Evolutionary conservation across 192 early-diverging fungal genomes (phyloP).

Genomic region (Kickxella alabastrina): DNA sequence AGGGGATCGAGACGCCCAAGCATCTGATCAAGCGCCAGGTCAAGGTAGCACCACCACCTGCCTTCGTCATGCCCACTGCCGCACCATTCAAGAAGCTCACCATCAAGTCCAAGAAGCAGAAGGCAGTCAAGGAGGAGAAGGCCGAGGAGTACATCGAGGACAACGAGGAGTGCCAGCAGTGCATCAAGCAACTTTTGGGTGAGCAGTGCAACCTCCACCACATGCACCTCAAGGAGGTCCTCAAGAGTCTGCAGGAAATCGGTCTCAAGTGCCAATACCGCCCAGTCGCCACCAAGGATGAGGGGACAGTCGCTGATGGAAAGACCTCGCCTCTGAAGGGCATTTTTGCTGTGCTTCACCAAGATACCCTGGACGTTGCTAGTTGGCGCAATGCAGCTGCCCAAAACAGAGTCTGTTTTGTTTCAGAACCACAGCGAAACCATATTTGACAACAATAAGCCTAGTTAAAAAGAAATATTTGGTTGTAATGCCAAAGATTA

Average conservation of each 20-base stretch:
- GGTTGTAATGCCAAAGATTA: too few species aligned
- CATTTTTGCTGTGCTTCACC: slow-evolving; percentile 10
- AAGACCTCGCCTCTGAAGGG: slow-evolving; percentile 6
- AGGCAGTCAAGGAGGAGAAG: slow-evolving; percentile 13
- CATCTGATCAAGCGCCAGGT: slow-evolving; percentile 24
- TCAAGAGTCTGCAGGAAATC: slow-evolving; percentile 33
- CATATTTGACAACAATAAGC: too few species aligned
- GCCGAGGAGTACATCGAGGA: slow-evolving; percentile 26
- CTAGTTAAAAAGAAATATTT: too few species aligned
- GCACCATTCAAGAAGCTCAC: slow-evolving; percentile 20
- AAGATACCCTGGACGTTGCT: slow-evolving; percentile 17
- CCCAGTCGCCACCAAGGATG: neutral
- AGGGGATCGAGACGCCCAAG: slow-evolving; percentile 38
- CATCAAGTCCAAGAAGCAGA: slow-evolving; percentile 17
- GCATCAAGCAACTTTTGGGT: slow-evolving; percentile 42
- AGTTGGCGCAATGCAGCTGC: slow-evolving; percentile 12
- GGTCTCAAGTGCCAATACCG: slow-evolving; percentile 36
- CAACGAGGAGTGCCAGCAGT: slow-evolving; percentile 43
- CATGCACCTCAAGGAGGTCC: slow-evolving; percentile 45
- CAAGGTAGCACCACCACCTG: neutral
- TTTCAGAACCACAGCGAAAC: too few species aligned
- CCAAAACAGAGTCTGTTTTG: too few species aligned
- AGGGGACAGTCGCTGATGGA: neutral
- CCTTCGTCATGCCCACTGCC: neutral
- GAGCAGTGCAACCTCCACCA: slow-evolving; percentile 49